Evolutionary conservation across 2,329 filamentous ascomycete genomes (phyloP).

Genomic region (Diaporthe helianthi): DNA sequence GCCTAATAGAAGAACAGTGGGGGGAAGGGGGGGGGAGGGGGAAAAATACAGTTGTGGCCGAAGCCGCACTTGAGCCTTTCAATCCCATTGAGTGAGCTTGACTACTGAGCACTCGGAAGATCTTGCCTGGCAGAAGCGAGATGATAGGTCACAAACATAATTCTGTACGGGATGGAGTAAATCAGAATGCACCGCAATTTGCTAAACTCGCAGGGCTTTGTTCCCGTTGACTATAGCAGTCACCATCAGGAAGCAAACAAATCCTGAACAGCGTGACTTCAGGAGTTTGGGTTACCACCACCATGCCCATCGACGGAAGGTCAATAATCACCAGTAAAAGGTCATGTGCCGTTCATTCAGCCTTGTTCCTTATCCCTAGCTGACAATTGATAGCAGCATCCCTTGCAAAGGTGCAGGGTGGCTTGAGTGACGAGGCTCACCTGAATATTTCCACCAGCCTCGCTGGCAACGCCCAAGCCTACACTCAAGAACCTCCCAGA

Average conservation of each 20-base stretch:
- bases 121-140: not conserved
- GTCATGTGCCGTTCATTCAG: not conserved
- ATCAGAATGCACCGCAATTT: slow-evolving; percentile 18
- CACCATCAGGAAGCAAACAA: slow-evolving; percentile 1
- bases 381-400: not conserved
- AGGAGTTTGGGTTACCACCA: not conserved
- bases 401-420: not conserved
- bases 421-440: not conserved
- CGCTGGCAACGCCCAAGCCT: not conserved
- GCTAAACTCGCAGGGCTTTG: not conserved
- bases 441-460: not conserved
- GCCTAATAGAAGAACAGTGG: no score
- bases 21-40: no score
- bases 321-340: not conserved
- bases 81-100: not conserved
- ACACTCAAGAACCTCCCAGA: not conserved
- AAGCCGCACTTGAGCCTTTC: no score
- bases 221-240: not conserved
- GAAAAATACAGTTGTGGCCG: no score
- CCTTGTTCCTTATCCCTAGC: not conserved
- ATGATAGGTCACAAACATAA: not conserved
- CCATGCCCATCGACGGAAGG: slow-evolving; percentile 19
- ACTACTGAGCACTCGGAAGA: rapidly evolving
- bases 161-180: not conserved
- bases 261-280: not conserved